Evolutionary conservation across 2,329 filamentous ascomycete genomes (phyloP), one percentile per base, ranked within the genome.

Genomic region (Botryotinia calthae): DNA sequence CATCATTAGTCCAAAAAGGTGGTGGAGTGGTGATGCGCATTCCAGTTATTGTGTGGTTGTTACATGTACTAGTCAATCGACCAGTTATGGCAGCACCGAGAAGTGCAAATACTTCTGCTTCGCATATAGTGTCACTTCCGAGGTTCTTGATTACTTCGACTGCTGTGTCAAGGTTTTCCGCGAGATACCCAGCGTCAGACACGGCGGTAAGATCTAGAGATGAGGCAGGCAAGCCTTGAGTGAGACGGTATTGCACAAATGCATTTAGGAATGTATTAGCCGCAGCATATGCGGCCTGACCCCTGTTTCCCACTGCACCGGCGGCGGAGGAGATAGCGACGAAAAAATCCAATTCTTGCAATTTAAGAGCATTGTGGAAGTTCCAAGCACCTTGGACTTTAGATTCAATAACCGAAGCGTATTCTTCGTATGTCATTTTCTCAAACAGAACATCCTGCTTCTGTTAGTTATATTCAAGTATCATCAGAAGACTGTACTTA

Each of bases 1-100:
- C 85, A 66, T 89, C 87, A 3, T 82, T 78, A 5, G 84, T 84
- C 84, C 87, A 89, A 81, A 87, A 89, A 0, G 86, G 86, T 18
- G 73, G 80, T 4, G 80, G 80, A 9, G 83, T 82, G 34, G 83
- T 85, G 74, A 88, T 84, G 71, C 84, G 82, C 78, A 89, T 84
- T 2, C 87, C 87, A 0, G 87, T 88, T 74, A 89, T 86, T 54
- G 83, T 84, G 76, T 89, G 87, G 59, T 81, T 82, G 72, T 84
- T 83, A 78, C 85, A 87, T 0, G 82, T 79, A 0, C 77, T 75
- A 0, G 79, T 79, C 6, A 87, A 76, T 42, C 82, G 81, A 2
- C 86, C 86, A 9, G 79, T 82, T 58, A 89, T 85, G 28, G 86
- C 86, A 0, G 86, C 84, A 1, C 83, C 84, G 1, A 89, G 81